A percentile compares a stretch with the other conserved stretches of the same genome.
Conservation (phyloP, 1,139 yeast genomes). For the Debaryomyces singareniensis region DNA sequence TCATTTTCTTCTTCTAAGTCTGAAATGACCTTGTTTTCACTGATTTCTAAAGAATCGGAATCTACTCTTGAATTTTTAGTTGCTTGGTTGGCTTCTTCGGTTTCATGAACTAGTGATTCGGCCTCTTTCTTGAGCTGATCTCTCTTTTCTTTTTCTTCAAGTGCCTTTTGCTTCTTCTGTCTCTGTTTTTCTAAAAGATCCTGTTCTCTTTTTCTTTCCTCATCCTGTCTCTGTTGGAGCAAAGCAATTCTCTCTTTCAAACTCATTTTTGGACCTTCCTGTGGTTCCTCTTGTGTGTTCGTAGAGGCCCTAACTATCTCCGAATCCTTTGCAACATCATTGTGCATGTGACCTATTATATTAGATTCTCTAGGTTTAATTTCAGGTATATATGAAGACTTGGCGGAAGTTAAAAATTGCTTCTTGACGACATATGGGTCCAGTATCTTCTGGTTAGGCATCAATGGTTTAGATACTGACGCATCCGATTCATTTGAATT, state of each 20-base stretch:
- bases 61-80: constrained; percentile 4
- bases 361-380: constrained; percentile 34
- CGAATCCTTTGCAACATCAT: constrained; percentile 15
- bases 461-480: constrained; percentile 15
- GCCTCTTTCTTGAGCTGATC: constrained; percentile 9
- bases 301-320: constrained; percentile 17
- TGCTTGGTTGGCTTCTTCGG: constrained; percentile 3
- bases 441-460: constrained; percentile 22
- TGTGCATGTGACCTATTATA: constrained; percentile 25
- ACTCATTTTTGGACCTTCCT: constrained; percentile 66
- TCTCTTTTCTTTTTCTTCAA: constrained; percentile 25
- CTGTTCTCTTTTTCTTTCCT: constrained; percentile 71
- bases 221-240: constrained; percentile 74
- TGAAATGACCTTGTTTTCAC: neutral
- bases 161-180: constrained; percentile 43
- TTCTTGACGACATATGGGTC: constrained; percentile 42
- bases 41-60: constrained; percentile 1
- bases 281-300: constrained; percentile 21
- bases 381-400: constrained; percentile 41
- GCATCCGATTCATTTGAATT: constrained; percentile 5
- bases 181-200: constrained; percentile 54
- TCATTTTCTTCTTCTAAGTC: constrained; percentile 1
- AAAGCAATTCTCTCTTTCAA: constrained; percentile 82
- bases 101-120: neutral
- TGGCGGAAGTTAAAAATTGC: constrained; percentile 35